Evolutionary conservation across 257 asterid species (phyloP).

Genomic region (Nemophila menziesii): DNA sequence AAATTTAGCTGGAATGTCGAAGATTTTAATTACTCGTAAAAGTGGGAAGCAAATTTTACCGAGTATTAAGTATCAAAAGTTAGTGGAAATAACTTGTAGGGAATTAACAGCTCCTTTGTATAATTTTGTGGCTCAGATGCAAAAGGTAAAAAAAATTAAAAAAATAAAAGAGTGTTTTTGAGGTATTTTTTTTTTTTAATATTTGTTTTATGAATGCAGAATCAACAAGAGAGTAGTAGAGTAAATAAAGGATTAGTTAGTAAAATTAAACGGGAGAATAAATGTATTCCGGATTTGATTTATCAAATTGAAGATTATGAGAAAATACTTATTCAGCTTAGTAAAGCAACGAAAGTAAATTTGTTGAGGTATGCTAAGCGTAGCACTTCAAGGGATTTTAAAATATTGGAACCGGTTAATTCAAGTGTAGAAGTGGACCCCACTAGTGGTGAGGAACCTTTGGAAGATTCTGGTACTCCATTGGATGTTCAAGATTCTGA

Average conservation of each 20-base stretch:
- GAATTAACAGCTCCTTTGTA: slow-evolving; percentile 62
- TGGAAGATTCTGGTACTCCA: slow-evolving; percentile 26
- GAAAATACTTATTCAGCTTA: slow-evolving; percentile 58
- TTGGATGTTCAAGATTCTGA: slow-evolving; percentile 37
- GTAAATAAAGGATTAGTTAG: slow-evolving; percentile 38
- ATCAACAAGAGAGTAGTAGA: slow-evolving; percentile 53
- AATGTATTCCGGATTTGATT: slow-evolving; percentile 70
- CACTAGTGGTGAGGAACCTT: slow-evolving; percentile 22
- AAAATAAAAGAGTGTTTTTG: neutral
- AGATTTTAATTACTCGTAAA: slow-evolving; percentile 51
- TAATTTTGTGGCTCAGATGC: slow-evolving; percentile 50
- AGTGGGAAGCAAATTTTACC: slow-evolving; percentile 65
- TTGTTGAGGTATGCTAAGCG: slow-evolving; percentile 71
- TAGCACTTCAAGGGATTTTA: slow-evolving; percentile 82
- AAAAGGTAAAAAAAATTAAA: slow-evolving; percentile 35
- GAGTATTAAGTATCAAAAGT: slow-evolving; percentile 51
- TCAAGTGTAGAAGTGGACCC: slow-evolving; percentile 27
- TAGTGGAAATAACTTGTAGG: slow-evolving; percentile 72
- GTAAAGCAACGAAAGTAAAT: slow-evolving; percentile 61
- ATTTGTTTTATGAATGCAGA: slow-evolving; percentile 20
- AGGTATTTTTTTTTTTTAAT: neutral
- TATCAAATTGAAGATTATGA: slow-evolving; percentile 84
- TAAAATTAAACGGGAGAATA: slow-evolving; percentile 75
- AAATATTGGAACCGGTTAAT: slow-evolving; percentile 38
- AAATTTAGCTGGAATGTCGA: slow-evolving; percentile 55